A percentile compares a stretch with the other conserved stretches of the same genome.
Conservation (phyloP, 2,329 filamentous ascomycete species). For the Cryoendolithus antarcticus region DNA sequence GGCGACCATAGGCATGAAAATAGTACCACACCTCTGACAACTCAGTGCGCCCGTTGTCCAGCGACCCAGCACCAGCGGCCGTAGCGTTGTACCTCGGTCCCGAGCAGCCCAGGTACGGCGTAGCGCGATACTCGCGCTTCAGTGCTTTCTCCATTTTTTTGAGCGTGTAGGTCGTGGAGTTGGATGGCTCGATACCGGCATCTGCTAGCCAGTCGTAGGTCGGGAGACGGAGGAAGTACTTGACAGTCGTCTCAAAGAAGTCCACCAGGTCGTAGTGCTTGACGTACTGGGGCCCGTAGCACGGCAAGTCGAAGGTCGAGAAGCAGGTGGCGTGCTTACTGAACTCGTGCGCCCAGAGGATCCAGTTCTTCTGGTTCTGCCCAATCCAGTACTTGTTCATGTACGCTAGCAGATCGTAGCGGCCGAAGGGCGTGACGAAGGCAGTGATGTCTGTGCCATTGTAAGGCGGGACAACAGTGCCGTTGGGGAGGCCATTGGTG, state of each 20-base stretch:
- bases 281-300: conserved; percentile 48
- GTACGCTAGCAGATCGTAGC: conserved; percentile 48
- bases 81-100: conserved; percentile 51
- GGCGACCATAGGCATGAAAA: conserved; percentile 45
- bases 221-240: conserved; percentile 46
- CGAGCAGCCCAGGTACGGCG: conserved; percentile 50
- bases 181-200: conserved; percentile 44
- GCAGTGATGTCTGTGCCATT: conserved; percentile 45
- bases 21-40: conserved; percentile 57
- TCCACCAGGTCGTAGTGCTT: conserved; percentile 49
- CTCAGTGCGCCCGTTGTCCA: conserved; percentile 45
- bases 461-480: conserved; percentile 43
- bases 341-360: conserved; percentile 58
- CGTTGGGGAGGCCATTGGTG: conserved; percentile 43
- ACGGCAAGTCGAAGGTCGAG: conserved; percentile 51
- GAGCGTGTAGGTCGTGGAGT: conserved; percentile 45
- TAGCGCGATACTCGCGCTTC: conserved; percentile 37
- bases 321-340: conserved; percentile 54
- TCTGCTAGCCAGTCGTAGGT: conserved; percentile 49
- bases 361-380: conserved; percentile 42
- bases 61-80: conserved; percentile 38
- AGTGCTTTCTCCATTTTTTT: conserved; percentile 41
- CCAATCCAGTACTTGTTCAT: conserved; percentile 57
- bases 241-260: conserved; percentile 49
- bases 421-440: conserved; percentile 47